A percentile compares a stretch with the other conserved stretches of the same genome.
These are phyloP conservation scores for Penicillium aurantiogriseum DNA, from an alignment of 2,329 filamentous ascomycete genomes.

Conservation along the genomic window DNA sequence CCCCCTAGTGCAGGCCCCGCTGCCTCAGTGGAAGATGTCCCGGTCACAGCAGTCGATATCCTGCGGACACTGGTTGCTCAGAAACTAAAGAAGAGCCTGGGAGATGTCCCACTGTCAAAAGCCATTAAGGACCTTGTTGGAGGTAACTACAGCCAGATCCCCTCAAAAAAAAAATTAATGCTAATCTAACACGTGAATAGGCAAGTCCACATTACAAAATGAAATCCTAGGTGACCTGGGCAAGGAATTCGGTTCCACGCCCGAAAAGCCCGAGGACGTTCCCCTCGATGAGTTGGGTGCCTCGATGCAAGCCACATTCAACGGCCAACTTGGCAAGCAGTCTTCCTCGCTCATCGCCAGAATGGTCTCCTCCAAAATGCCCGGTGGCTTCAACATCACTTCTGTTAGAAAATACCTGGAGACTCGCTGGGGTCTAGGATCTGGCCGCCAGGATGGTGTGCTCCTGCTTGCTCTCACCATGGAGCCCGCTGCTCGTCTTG, in stretches of 20 bases:
- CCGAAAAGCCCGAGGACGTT: conserved; percentile 97
- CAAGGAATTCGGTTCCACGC: conserved; percentile 97
- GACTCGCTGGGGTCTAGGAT: conserved; percentile 82
- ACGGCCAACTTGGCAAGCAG: conserved; percentile 96
- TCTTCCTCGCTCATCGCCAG: conserved; percentile 89
- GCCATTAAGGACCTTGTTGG: conserved; percentile 98
- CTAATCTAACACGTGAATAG: conserved; percentile 47
- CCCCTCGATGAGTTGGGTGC: conserved; percentile 93
- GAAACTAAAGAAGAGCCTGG: conserved; percentile 91
- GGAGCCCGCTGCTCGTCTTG: conserved; percentile 85
- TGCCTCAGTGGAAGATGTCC: conserved; percentile 78
- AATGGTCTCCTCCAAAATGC: conserved; percentile 98
- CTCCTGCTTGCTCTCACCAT: conserved; percentile 86
- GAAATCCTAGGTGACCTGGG: conserved; percentile 96
- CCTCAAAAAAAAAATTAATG: background rate
- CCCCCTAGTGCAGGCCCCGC: conserved; percentile 78
- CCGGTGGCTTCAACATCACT: conserved; percentile 98
- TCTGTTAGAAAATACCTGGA: conserved; percentile 92
- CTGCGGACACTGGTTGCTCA: conserved; percentile 87
- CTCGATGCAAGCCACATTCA: conserved; percentile 97
- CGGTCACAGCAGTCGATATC: conserved; percentile 85
- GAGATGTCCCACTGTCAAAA: conserved; percentile 88
- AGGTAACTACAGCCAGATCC: conserved; percentile 60
- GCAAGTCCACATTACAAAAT: conserved; percentile 97
- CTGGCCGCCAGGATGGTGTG: conserved; percentile 87